Conservation (phyloP, 2,329 filamentous ascomycete species). For the Neonectria sp. region DNA sequence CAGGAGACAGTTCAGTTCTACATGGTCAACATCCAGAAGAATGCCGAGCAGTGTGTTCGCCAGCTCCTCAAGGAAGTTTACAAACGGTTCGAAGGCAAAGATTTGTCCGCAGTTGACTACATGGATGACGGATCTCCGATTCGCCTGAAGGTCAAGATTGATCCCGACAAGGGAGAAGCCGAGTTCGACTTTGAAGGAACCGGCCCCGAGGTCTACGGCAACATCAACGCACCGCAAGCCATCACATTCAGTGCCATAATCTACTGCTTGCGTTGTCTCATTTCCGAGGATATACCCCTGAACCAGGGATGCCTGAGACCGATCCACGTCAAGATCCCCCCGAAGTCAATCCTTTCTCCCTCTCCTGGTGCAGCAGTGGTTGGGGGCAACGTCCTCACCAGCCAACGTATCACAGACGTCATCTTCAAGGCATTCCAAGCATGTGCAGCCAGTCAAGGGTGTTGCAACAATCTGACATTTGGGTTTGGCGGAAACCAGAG, state of each 20-base stretch:
- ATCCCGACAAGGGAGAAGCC: conserved; percentile 81
- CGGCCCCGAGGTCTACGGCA: conserved; percentile 84
- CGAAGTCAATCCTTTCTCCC: conserved; percentile 81
- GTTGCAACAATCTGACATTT: conserved; percentile 89
- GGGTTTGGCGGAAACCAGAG: conserved; percentile 72
- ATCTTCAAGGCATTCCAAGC: conserved; percentile 81
- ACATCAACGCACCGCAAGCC: conserved; percentile 86
- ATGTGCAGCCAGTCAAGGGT: conserved; percentile 84
- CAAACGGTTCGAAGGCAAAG: conserved; percentile 78
- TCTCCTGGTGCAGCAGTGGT: conserved; percentile 85
- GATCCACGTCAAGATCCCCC: conserved; percentile 81
- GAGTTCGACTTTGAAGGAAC: conserved; percentile 87
- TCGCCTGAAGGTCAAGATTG: conserved; percentile 80
- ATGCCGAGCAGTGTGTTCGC: conserved; percentile 82
- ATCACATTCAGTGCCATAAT: conserved; percentile 91
- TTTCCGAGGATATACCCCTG: conserved; percentile 85
- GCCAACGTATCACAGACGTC: conserved; percentile 61
- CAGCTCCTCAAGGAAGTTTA: conserved; percentile 80
- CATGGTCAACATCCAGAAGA: conserved; percentile 86
- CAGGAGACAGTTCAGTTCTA: conserved; percentile 86
- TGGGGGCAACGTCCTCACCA: conserved; percentile 79
- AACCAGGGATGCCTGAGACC: conserved; percentile 88
- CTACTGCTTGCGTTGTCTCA: conserved; percentile 85
- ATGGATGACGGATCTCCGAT: conserved; percentile 92
- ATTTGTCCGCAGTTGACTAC: conserved; percentile 80